Evolutionary conservation across 176 grass and related monocot genomes (phyloP), one percentile per base, ranked within the genome.

Genomic region (Puya raimondii): DNA sequence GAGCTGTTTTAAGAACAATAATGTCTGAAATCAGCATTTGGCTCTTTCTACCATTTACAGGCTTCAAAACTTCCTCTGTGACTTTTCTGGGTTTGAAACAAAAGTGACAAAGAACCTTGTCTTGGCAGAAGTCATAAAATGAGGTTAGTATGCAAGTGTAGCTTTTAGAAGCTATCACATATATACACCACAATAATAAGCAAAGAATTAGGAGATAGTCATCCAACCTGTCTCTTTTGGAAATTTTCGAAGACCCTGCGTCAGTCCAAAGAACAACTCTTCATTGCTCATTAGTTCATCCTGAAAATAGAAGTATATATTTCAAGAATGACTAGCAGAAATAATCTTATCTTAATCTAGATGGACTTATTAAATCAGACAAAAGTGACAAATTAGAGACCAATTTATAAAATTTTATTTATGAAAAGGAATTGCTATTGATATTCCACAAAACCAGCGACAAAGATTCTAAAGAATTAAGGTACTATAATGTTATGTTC

Each of bases 31-130:
- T 96, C 77, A 92, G 50, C 81, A 83, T 75, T 65, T 87, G 92
- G 80, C 89, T 89, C 65, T 81, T 96, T 78, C 92, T 87, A 87
- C 86, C 79, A 85, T 83, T 87, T 67, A 70, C 76, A 81, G 79
- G 81, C 70, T 82, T 92, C 71, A 89, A 73, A 68, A 85, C 76
- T 63, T 89, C 79, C 73, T 83, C 50, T 14, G 68, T 89, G 42
- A 85, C 76, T 74, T 77, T 91, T 81, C 87, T 96, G 57, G 88
- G 76, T 68, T 96, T 96, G 76, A 92, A 96, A 76, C 88, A 96
- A 77, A 96, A 96, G 66, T 86, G 86, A 68, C 92, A 96, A 1
- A 96, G 83, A 76, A 96, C 92, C 79, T 96, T 92, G 89, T 96
- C 88, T 96, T 51, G 15, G 25, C 51, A 26, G 69, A 22, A 7